Base-by-base conservation (phyloP, 2,329 filamentous ascomycete species). In the Talaromyces sp. region DNA sequence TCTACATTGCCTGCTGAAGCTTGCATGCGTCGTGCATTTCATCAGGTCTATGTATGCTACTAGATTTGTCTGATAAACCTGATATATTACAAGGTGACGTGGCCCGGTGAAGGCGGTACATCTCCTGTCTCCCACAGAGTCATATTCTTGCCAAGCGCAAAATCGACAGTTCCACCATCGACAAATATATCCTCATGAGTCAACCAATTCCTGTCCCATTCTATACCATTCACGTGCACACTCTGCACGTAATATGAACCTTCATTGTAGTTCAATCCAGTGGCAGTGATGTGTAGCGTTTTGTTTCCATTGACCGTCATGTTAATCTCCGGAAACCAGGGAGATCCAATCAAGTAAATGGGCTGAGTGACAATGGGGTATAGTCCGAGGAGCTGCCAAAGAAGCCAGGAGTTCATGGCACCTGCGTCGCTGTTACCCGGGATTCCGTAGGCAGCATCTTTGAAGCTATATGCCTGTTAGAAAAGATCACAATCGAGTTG, bases 391-490 rank as follows among this genome's bases (percentile, higher is more conserved):
- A 83, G 78, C 62, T 82, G 77, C 77, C 79, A 83, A 0, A 83
- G 66, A 2, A 83, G 70, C 81, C 81, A 83, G 50, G 77, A 80
- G 48, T 82, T 80, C 66, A 83, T 69, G 1, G 80, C 80, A 0
- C 81, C 88, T 1, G 86, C 86, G 70, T 91, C 88, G 44, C 82
- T 86, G 73, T 91, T 90, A 0, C 88, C 88, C 0, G 88, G 88
- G 0, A 91, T 76, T 0, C 88, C 87, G 18, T 72, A 73, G 0
- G 80, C 76, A 0, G 81, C 81, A 5, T 83, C 78, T 58, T 79
- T 80, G 75, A 89, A 89, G 74, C 69, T 73, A 37, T 33, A 52
- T n/a, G 3, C 2, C 33, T 18, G 28, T 52, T 11, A 52, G 21
- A 33, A 12, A 31, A 21, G 2, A 35, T 5, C 28, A 12, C 16